A percentile compares a stretch with the other conserved stretches of the same genome.
These are phyloP conservation scores for Talaromyces sp. DNA, from an alignment of 2,329 filamentous ascomycete genomes.

Conservation along the genomic window DNA sequence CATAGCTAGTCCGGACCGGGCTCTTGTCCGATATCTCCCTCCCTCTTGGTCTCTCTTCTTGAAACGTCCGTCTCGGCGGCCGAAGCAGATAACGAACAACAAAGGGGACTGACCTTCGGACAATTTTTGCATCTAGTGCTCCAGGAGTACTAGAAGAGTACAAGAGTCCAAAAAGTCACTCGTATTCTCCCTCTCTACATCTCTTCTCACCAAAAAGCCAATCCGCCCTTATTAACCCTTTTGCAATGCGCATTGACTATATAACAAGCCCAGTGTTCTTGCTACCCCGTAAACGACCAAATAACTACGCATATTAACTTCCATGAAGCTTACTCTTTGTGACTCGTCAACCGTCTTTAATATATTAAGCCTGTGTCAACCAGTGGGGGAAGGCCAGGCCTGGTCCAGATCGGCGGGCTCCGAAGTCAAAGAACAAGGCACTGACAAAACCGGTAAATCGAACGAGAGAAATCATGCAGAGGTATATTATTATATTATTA, in stretches of 20 bases:
- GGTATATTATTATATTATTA: no score
- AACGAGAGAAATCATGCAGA: no score
- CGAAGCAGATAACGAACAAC: not conserved
- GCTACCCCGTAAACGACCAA: not conserved
- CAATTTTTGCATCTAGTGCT: no score
- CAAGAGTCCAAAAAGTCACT: no score
- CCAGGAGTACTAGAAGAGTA: no score
- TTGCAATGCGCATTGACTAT: not conserved
- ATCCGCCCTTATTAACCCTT: not conserved
- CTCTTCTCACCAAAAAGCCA: not conserved
- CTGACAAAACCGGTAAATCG: not conserved
- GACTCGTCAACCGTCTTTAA: not conserved
- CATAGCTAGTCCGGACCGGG: not conserved
- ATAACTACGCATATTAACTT: no score
- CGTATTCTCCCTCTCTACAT: not conserved
- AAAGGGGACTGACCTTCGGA: not conserved
- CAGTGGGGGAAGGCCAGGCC: not conserved
- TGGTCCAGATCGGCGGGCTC: not conserved
- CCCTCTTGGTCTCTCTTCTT: not conserved
- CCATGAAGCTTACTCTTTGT: not conserved
- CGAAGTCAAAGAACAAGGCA: not conserved
- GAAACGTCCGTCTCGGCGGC: not conserved
- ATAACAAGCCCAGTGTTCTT: not conserved
- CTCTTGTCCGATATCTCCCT: not conserved
- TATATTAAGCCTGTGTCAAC: no score